Conservation (phyloP, 2,329 filamentous ascomycete species). For the Xylariaceae sp. region DNA sequence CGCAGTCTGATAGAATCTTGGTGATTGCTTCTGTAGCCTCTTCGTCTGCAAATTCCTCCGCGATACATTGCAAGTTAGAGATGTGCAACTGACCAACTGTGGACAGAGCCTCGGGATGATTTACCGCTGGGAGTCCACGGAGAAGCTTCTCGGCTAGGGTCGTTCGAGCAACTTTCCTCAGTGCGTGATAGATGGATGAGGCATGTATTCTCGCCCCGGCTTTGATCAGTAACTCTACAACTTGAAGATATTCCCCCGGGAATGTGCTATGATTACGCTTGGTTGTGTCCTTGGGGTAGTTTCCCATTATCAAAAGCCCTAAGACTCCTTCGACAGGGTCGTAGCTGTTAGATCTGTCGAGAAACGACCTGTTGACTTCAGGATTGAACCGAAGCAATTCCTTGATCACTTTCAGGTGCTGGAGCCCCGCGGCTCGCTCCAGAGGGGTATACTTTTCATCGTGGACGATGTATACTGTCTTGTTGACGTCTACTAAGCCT, state of each 20-base stretch:
- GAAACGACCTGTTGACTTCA: background rate
- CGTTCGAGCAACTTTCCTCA: conserved; percentile 1
- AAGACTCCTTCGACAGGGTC: background rate
- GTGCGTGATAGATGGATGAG: background rate
- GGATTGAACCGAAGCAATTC: conserved; percentile 8
- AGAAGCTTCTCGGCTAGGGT: conserved; percentile 10
- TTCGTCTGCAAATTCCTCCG: background rate
- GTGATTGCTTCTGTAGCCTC: background rate
- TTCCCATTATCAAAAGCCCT: conserved; percentile 2
- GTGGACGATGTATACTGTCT: conserved; percentile 1
- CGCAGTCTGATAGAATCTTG: conserved; percentile 13
- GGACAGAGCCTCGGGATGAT: background rate
- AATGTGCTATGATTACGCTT: conserved; percentile 4
- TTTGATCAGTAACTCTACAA: conserved; percentile 7
- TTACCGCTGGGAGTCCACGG: background rate
- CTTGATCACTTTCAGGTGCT: conserved; percentile 1
- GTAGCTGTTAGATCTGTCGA: background rate
- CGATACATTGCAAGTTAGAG: background rate
- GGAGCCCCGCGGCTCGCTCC: conserved; percentile 9
- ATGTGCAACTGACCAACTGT: background rate
- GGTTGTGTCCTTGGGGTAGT: background rate
- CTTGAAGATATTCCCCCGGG: background rate
- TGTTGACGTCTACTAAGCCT: conserved; percentile 6
- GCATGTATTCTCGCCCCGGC: background rate
- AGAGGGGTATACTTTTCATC: conserved; percentile 7